Evolutionary conservation across 2,329 filamentous ascomycete species (phyloP).

Genomic region (Shiraia bambusicola): DNA sequence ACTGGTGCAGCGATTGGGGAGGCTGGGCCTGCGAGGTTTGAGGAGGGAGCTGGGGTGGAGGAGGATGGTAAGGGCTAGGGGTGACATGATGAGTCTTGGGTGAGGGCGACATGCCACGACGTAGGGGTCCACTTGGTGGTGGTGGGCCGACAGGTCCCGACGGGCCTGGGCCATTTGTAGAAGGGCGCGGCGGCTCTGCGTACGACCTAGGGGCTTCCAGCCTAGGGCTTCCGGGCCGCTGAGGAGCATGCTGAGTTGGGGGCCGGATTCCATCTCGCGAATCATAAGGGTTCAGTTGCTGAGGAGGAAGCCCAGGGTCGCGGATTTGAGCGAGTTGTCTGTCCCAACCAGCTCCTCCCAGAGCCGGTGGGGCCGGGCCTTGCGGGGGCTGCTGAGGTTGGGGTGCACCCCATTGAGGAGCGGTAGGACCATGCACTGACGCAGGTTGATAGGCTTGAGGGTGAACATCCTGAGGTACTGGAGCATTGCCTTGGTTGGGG

Average conservation of each 20-base stretch:
- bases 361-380: conserved; percentile 62
- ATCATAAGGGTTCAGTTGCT: conserved; percentile 80
- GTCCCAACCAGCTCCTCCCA: conserved; percentile 59
- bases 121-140: conserved; percentile 47
- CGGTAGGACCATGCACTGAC: conserved; percentile 78
- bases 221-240: conserved; percentile 74
- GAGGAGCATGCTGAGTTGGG: conserved; percentile 63
- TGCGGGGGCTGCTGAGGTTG: conserved; percentile 64
- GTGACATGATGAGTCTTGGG: conserved; percentile 59
- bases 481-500: conserved; percentile 70
- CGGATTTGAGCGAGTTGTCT: conserved; percentile 73
- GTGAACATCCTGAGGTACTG: conserved; percentile 94
- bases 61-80: conserved; percentile 53
- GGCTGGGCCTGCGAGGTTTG: conserved; percentile 54
- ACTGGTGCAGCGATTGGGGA: conserved; percentile 38
- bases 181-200: conserved; percentile 63
- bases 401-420: conserved; percentile 86
- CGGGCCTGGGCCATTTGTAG: conserved; percentile 48
- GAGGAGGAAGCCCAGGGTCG: conserved; percentile 61
- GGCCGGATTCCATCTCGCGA: conserved; percentile 71
- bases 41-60: conserved; percentile 50
- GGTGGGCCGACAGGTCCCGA: conserved; percentile 38
- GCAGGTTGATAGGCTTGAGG: conserved; percentile 88
- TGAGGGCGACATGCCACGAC: conserved; percentile 59
- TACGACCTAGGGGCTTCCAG: conserved; percentile 71